These are phyloP conservation scores for Kluyveromyces starmeri DNA, from an alignment of 805 yeast genomes.

Conservation along the genomic window DNA sequence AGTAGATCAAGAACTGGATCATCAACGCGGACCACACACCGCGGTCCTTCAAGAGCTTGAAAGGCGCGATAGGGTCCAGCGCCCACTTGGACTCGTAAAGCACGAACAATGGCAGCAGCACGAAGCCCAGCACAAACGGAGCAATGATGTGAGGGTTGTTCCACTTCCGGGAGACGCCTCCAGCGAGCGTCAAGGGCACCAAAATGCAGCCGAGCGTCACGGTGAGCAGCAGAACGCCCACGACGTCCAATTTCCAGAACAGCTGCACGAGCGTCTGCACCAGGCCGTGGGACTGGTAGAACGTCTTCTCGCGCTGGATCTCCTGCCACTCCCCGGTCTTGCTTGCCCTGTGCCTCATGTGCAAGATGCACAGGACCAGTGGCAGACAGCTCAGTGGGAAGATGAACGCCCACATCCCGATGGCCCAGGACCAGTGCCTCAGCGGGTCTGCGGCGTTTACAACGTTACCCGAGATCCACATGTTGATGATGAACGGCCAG, in stretches of 20 bases:
- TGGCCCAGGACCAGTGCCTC: constrained; percentile 56
- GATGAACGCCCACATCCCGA: constrained; percentile 74
- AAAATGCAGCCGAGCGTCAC: constrained; percentile 54
- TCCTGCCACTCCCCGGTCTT: constrained; percentile 43
- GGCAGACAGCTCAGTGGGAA: constrained; percentile 63
- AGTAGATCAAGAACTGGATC: constrained; percentile 49
- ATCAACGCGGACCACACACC: constrained; percentile 66
- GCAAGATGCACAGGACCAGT: constrained; percentile 40
- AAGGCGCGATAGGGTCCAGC: constrained; percentile 55
- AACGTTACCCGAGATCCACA: constrained; percentile 66
- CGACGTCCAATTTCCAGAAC: constrained; percentile 58
- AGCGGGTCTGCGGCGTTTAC: constrained; percentile 29
- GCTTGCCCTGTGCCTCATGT: constrained; percentile 48
- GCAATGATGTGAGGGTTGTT: constrained; percentile 50
- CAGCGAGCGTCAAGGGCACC: constrained; percentile 69
- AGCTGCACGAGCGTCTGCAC: constrained; percentile 28
- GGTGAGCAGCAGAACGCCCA: constrained; percentile 50
- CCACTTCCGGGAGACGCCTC: constrained; percentile 53
- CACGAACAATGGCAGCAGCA: constrained; percentile 47
- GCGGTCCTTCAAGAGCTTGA: constrained; percentile 50
- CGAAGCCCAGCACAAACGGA: constrained; percentile 61
- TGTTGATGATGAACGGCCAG: constrained; percentile 63
- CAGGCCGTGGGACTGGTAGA: constrained; percentile 32
- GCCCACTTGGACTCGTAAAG: constrained; percentile 54
- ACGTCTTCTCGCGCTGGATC: constrained; percentile 34